These are phyloP conservation scores for Cenococcum geophilum DNA, from an alignment of 495 filamentous ascomycete species.

Conservation along the genomic window DNA sequence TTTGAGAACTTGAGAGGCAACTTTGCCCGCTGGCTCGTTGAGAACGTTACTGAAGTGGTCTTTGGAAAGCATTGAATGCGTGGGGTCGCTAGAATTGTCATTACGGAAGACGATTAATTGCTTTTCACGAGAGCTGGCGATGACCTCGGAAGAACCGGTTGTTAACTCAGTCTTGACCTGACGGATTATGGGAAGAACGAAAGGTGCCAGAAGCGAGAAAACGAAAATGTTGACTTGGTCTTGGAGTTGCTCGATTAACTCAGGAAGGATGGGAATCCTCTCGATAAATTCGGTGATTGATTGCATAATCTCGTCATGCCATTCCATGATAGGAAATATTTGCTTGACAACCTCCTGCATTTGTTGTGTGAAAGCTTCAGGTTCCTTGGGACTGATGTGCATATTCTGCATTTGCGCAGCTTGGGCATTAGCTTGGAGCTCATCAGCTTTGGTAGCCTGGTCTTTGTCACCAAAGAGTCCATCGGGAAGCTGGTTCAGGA, in stretches of 20 bases:
- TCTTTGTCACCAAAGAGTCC: slow-evolving; percentile 66
- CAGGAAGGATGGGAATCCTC: slow-evolving; percentile 70
- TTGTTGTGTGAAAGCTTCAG: slow-evolving; percentile 67
- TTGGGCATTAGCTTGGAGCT: slow-evolving; percentile 44
- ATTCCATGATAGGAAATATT: slow-evolving; percentile 79
- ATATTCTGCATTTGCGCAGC: slow-evolving; percentile 60
- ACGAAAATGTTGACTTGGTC: slow-evolving; percentile 71
- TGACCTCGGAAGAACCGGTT: slow-evolving; percentile 79
- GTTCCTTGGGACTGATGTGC: slow-evolving; percentile 61
- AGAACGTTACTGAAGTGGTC: slow-evolving; percentile 77
- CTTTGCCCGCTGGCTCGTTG: slow-evolving; percentile 79
- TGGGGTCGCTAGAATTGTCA: slow-evolving; percentile 67
- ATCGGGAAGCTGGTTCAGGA: slow-evolving; percentile 70
- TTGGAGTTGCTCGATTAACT: slow-evolving; percentile 71
- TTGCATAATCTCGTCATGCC: slow-evolving; percentile 81
- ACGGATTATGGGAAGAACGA: slow-evolving; percentile 73
- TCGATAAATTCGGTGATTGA: slow-evolving; percentile 68
- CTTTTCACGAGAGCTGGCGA: slow-evolving; percentile 67
- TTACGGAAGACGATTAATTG: slow-evolving; percentile 84
- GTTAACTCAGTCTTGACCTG: slow-evolving; percentile 80
- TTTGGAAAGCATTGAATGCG: slow-evolving; percentile 94
- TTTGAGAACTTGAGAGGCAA: slow-evolving; percentile 67
- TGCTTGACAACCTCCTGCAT: slow-evolving; percentile 61
- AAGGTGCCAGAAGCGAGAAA: slow-evolving; percentile 78
- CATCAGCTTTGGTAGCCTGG: slow-evolving; percentile 60